phyloP scores from a whole-genome alignment of 805 yeast genomes.

The Hemisphaericaspora nanyangensis region DNA sequence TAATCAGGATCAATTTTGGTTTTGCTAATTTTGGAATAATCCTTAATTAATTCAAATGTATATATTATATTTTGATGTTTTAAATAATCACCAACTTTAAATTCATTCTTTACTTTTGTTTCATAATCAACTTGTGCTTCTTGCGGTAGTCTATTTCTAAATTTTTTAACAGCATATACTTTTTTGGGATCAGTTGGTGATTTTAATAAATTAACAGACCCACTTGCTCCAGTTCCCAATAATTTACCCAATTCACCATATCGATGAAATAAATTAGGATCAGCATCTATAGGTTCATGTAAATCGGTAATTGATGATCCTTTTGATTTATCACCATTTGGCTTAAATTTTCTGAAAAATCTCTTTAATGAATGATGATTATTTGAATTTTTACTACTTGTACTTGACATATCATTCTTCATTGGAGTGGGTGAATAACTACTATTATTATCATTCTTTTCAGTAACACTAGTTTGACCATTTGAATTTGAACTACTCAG shows the following conservation, averaged over 20 bases:
- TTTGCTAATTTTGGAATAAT: constrained; percentile 19
- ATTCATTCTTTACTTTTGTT: constrained; percentile 78
- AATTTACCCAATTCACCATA: constrained; percentile 69
- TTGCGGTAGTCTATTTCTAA: constrained; percentile 58
- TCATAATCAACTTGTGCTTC: constrained; percentile 70
- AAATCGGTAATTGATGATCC: not conserved
- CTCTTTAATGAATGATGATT: constrained; percentile 32
- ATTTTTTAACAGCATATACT: constrained; percentile 83
- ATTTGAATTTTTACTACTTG: too few relatives aligned
- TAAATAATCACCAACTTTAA: constrained; percentile 72
- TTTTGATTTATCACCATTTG: constrained; percentile 8
- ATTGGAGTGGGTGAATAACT: not conserved
- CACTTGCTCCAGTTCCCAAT: constrained; percentile 92
- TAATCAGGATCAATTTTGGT: constrained; percentile 26
- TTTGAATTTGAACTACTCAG: too few relatives aligned
- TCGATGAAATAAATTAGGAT: constrained; percentile 38
- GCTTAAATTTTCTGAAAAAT: constrained; percentile 48
- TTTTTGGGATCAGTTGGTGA: constrained; percentile 46
- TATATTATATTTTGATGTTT: constrained; percentile 73
- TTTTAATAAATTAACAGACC: constrained; percentile 77
- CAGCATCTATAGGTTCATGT: constrained; percentile 9
- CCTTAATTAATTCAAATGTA: constrained; percentile 76
- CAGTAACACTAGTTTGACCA: too few relatives aligned
- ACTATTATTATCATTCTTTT: not conserved
- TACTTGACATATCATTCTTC: too few relatives aligned